Evolutionary conservation across 768 basidiomycete genomes (phyloP), one percentile per base, ranked within the genome.

Genomic region (Collybiopsis confluens): DNA sequence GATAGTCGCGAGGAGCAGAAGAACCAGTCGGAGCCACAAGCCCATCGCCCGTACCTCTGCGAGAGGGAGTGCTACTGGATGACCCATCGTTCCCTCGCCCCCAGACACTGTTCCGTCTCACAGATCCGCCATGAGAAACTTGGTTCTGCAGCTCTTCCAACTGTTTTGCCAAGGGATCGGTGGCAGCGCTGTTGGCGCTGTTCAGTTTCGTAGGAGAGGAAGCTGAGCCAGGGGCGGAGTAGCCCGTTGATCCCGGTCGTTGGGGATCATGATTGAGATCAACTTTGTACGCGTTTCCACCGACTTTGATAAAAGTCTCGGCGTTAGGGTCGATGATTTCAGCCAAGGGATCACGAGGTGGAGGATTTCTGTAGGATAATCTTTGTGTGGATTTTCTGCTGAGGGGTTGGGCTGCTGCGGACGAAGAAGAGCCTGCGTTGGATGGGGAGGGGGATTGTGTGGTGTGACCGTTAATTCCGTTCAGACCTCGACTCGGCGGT

Each of bases 281-380:
- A 8, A 86, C 88, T 42, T 74, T 78, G 66, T 86, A 91, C 1
- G 85, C 74, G 46, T 80, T 79, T 28, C 73, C 70, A 1, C 89
- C 90, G 18, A 90, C 80, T 64, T 81, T 85, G 64, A 90, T 83
- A 64, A 77, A 88, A 3, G 81, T 85, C 58, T 83, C 77, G 10
- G 82, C 77, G 3, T 69, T 80, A 6, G 85, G 85, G 61, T 84
- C 85, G 33, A 86, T 78, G 0, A 82, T 73, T 58, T 86, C 85
- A 9, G 77, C 77, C 21, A 74, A 68, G 21, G 78, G 76, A 62
- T 83, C 82, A 28, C 63, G 60, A 37, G 61, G 52, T 30, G 46
- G 68, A 59, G 52, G 54, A 46, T 30, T 58, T 46, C 54, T 61
- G 44, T 2, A 63, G 45, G 18, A 64, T 56, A 70, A 56, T 60